phyloP scores from a whole-genome alignment of 345 rosid genomes.

The Ricinus communis region DNA sequence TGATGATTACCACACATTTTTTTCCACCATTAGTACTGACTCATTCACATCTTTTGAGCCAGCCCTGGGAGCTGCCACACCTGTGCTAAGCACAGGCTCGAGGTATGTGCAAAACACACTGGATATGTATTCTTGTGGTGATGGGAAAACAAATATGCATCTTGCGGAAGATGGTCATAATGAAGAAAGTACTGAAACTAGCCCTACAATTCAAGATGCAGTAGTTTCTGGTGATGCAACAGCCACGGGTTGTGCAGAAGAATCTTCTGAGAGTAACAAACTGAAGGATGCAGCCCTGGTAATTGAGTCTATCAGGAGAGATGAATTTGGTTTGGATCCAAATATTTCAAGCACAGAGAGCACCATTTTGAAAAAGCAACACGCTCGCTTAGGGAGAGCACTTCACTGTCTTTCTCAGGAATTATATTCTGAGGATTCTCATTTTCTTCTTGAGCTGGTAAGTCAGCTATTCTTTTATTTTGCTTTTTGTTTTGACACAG shows the following conservation, averaged over 20 bases:
- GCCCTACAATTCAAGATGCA: slow-evolving; percentile 20
- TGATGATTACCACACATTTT: slow-evolving; percentile 55
- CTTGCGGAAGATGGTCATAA: slow-evolving; percentile 21
- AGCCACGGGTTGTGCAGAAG: slow-evolving; percentile 21
- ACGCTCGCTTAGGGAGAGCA: slow-evolving; percentile 98
- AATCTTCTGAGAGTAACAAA: slow-evolving; percentile 30
- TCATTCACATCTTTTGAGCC: slow-evolving; percentile 21
- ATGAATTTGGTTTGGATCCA: slow-evolving; percentile 83
- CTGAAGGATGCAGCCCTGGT: slow-evolving; percentile 45
- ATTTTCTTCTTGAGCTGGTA: slow-evolving; percentile 98
- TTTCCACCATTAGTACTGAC: slow-evolving; percentile 25
- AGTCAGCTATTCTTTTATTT: slow-evolving; percentile 25
- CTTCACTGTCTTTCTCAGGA: slow-evolving; percentile 98
- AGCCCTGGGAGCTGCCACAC: slow-evolving; percentile 20
- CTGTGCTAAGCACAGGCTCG: slow-evolving; percentile 29
- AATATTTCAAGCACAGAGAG: slow-evolving; percentile 62
- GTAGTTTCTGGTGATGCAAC: slow-evolving; percentile 34
- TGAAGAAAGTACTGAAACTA: slow-evolving; percentile 30
- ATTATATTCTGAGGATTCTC: slow-evolving; percentile 95
- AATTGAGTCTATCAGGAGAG: slow-evolving; percentile 76
- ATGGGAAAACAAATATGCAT: slow-evolving; percentile 19
- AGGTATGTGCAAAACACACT: slow-evolving; percentile 25
- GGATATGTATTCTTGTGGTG: slow-evolving; percentile 28
- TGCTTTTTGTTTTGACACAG: background rate
- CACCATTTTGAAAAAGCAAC: slow-evolving; percentile 82